These are phyloP conservation scores for Aegilops bicornis DNA, from an alignment of 176 grass and related monocot genomes.

Conservation along the genomic window DNA sequence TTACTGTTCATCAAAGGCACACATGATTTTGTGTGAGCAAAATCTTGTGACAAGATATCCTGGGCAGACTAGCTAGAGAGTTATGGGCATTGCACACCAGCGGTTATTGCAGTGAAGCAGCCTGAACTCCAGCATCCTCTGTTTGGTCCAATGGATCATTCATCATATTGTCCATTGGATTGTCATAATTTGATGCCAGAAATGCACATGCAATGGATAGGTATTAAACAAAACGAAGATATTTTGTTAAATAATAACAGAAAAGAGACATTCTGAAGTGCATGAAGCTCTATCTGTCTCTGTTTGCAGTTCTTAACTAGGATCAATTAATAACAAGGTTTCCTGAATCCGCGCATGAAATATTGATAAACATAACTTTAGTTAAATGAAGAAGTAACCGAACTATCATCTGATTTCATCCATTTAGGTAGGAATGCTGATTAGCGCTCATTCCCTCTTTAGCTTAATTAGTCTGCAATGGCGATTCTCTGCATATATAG, in stretches of 20 bases:
- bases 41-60: slow-evolving; percentile 21
- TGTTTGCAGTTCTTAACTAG: not conserved
- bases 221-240: not conserved
- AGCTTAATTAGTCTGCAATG: not conserved
- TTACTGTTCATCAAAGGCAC: slow-evolving; percentile 12
- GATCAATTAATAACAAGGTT: not conserved
- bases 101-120: not conserved
- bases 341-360: slow-evolving; percentile 20
- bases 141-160: not conserved
- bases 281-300: not conserved
- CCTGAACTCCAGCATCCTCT: not conserved
- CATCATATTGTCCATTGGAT: not conserved
- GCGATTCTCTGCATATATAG: not conserved
- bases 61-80: slow-evolving; percentile 10
- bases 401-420: slow-evolving; percentile 7
- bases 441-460: not conserved
- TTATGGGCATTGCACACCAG: not conserved
- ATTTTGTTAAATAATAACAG: not conserved
- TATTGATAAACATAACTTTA: not conserved
- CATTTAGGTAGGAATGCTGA: not conserved
- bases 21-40: slow-evolving; percentile 2
- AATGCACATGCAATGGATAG: not conserved
- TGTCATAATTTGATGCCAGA: slow-evolving; percentile 5
- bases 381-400: not conserved
- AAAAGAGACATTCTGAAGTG: not conserved